Evolutionary conservation across 23 red algal genomes (phyloP), one percentile per base, ranked within the genome.

Genomic region (Gracilaria gracilis): DNA sequence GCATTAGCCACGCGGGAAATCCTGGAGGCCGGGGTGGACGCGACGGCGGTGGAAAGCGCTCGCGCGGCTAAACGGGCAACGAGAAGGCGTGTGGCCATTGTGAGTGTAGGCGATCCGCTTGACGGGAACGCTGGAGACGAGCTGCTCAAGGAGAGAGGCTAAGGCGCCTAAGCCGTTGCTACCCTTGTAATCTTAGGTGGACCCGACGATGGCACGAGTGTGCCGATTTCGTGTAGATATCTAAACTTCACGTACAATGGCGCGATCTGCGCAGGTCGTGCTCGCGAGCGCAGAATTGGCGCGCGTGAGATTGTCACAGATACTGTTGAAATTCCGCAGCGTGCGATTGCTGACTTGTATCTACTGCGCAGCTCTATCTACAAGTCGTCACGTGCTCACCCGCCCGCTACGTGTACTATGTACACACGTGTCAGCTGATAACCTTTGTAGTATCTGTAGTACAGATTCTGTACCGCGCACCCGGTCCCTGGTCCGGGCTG

Each of bases 31-130:
- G 72, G 72, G n/a, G 72, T 77, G 7, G 72, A 77, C 12, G 72
- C 42, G 39, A 51, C 72, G 42, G 72, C 72, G 14, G 72, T 77
- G 23, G 72, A 77, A 31, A 77, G 72, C 40, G 72, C 72, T 1
- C 72, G 72, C 72, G 72, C 72, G 39, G 72, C 72, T 16, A 77
- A 34, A 20, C 72, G 72, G 9, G 72, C 72, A 15, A 77, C 72
- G 5, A 77, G 72, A 31, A 77, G 23, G 32, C 72, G 72, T 17
- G 72, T 77, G 38, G 72, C 72, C 72, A 77, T 77, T 48, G 42
- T 33, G 72, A 31, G 27, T 20, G 40, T 31, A 20, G 17, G 32
- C 32, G 64, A 69, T 69, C 64, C 64, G n/a, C 25, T 64, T 9
- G 59, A 64, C 2, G 64, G 64, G 19, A 32, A 32, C 14, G 15